phyloP scores from a whole-genome alignment of 2,329 filamentous ascomycete genomes.

The Arthrobotrys conoides region DNA sequence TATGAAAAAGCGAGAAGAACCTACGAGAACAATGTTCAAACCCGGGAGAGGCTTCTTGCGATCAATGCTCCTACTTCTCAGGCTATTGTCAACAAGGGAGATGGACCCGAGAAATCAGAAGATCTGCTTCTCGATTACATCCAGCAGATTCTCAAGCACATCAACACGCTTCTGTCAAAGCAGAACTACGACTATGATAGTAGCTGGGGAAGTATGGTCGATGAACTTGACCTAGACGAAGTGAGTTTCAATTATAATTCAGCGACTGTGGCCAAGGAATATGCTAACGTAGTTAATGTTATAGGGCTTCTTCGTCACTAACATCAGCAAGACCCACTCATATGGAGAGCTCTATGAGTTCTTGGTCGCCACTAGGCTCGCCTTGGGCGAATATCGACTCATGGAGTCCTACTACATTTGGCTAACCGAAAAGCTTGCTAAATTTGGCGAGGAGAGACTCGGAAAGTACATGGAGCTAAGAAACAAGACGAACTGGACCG shows the following conservation, averaged over 20 bases:
- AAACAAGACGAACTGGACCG: slow-evolving; percentile 26
- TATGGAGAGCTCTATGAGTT: slow-evolving; percentile 52
- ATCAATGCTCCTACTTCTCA: not conserved
- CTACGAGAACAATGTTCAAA: slow-evolving; percentile 29
- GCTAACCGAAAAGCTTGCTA: not conserved
- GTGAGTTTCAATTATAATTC: slow-evolving; percentile 20
- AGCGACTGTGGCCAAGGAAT: not conserved
- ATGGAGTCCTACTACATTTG: slow-evolving; percentile 21
- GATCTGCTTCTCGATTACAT: slow-evolving; percentile 49
- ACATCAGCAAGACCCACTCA: slow-evolving; percentile 42
- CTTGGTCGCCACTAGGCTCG: slow-evolving; percentile 23
- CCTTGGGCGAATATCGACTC: slow-evolving; percentile 37
- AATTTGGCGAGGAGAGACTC: slow-evolving; percentile 27
- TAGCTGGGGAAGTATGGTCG: slow-evolving; percentile 47
- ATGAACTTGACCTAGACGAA: slow-evolving; percentile 50
- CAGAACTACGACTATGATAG: slow-evolving; percentile 28
- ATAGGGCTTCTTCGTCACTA: slow-evolving; percentile 49
- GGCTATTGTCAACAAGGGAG: not conserved
- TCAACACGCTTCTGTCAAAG: slow-evolving; percentile 31
- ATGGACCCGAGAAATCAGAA: slow-evolving; percentile 7
- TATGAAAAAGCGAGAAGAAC: slow-evolving; percentile 40
- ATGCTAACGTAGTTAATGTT: not conserved
- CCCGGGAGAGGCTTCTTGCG: slow-evolving; percentile 2
- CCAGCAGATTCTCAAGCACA: slow-evolving; percentile 34
- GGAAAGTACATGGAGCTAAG: slow-evolving; percentile 6